These are phyloP conservation scores for Ustilago hordei DNA, from an alignment of 1,284 basidiomycete species.

Conservation along the genomic window DNA sequence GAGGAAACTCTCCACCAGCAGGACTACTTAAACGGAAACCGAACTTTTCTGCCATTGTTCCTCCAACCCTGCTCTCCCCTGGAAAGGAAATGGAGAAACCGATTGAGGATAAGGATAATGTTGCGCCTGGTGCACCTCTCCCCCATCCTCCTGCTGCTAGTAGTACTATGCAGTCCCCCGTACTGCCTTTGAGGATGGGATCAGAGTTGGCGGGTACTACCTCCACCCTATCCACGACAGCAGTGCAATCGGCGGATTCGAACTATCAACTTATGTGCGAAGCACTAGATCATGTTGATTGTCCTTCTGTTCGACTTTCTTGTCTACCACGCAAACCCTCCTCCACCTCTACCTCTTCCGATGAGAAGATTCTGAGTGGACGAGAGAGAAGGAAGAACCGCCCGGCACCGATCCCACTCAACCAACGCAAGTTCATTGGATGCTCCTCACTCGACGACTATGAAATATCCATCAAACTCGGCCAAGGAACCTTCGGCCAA, in stretches of 20 bases:
- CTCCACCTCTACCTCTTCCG: neutral
- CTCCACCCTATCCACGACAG: neutral
- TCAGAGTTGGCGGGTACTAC: slow-evolving; percentile 16
- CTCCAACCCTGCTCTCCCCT: slow-evolving; percentile 19
- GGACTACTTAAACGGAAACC: slow-evolving; percentile 48
- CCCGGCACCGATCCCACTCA: slow-evolving; percentile 41
- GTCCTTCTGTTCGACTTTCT: slow-evolving; percentile 36
- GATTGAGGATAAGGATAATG: slow-evolving; percentile 12
- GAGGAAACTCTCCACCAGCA: slow-evolving; percentile 31
- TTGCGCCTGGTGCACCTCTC: slow-evolving; percentile 35
- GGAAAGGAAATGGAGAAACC: neutral
- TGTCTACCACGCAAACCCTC: slow-evolving; percentile 32
- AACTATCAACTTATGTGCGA: slow-evolving; percentile 25
- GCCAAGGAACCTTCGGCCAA: slow-evolving; percentile 68
- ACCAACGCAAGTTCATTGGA: slow-evolving; percentile 60
- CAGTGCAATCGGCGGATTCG: slow-evolving; percentile 9
- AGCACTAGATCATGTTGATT: slow-evolving; percentile 31
- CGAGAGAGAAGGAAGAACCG: slow-evolving; percentile 45
- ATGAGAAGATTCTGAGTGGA: slow-evolving; percentile 2
- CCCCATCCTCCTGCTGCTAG: slow-evolving; percentile 9
- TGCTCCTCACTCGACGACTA: slow-evolving; percentile 64
- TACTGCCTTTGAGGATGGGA: neutral
- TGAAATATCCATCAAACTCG: slow-evolving; percentile 64
- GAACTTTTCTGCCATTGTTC: slow-evolving; percentile 38
- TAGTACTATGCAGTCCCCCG: slow-evolving; percentile 9